Evolutionary conservation across 2,329 filamentous ascomycete genomes (phyloP), one percentile per base, ranked within the genome.

Genomic region (Neoascochyta sp.): DNA sequence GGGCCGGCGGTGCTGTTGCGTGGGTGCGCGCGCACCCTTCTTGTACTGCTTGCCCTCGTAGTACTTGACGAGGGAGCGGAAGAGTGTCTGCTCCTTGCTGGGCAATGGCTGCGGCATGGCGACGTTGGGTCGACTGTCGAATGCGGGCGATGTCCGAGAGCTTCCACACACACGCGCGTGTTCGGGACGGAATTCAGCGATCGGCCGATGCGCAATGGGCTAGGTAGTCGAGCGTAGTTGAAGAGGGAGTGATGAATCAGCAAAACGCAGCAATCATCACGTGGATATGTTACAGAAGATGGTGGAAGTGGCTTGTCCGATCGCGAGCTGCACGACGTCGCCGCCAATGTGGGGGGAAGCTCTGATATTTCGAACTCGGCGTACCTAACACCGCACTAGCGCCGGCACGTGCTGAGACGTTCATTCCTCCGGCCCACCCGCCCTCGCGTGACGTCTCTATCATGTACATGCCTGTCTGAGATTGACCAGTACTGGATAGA

Each of bases 1-100:
- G 23, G 21, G 30, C 14, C 29, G 22, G 12, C 18, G 22, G 24
- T 21, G 15, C 34, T 46, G 35, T 20, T n/a, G n/a, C n/a, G n/a
- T n/a, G n/a, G n/a, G 22, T 23, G 32, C 22, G 23, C 27, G 37
- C 41, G 37, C 53, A 79, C 78, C 80, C 65, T 84, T 85, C 70
- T 96, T 98, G 73, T 96, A 95, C 60, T 96, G 90, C 68, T 98
- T 98, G 62, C 89, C 84, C 68, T 98, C 92, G 73, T 96, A 98
- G 67, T 86, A 81, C 63, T 90, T 89, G 57, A 98, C 87, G 46
- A 98, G 81, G 62, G 89, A 86, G 44, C 88, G 83, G 68, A 98
- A 98, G 70, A 95, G 82, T 63, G 89, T 82, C 54, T 80, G 80
- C 75, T 98, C 92, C 71, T 96, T 96, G 58, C 87, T 80, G 57